These are phyloP conservation scores for Lepidium aucheri DNA, from an alignment of 345 rosid species.

Conservation along the genomic window DNA sequence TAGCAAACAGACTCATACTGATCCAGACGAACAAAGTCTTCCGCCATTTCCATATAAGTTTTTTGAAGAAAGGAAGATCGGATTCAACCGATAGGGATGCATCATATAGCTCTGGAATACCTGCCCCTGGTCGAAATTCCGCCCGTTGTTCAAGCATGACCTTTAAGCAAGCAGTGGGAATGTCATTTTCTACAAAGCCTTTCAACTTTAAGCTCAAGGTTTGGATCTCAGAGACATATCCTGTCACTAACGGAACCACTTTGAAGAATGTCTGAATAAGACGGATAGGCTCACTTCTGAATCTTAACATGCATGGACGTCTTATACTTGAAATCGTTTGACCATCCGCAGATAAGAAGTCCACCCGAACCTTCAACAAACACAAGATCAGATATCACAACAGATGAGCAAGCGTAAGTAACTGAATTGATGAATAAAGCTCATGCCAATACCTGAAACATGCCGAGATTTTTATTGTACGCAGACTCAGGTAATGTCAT, in stretches of 20 bases:
- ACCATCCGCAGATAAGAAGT: slow-evolving; percentile 53
- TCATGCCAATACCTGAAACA: slow-evolving; percentile 60
- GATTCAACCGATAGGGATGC: slow-evolving; percentile 57
- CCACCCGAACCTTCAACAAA: slow-evolving; percentile 69
- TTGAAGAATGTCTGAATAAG: slow-evolving; percentile 54
- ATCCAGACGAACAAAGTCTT: slow-evolving; percentile 69
- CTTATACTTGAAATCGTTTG: slow-evolving; percentile 49
- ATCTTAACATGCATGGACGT: slow-evolving; percentile 65
- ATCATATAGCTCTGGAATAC: slow-evolving; percentile 78
- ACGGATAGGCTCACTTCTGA: slow-evolving; percentile 69
- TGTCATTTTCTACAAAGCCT: slow-evolving; percentile 48
- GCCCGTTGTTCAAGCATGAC: slow-evolving; percentile 72
- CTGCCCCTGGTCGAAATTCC: slow-evolving; percentile 53
- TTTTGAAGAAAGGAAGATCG: slow-evolving; percentile 54
- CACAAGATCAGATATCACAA: neutral
- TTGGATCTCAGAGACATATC: slow-evolving; percentile 71
- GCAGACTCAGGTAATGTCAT: slow-evolving; percentile 66
- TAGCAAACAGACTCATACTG: slow-evolving; percentile 38
- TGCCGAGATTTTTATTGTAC: slow-evolving; percentile 75
- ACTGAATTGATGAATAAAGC: neutral
- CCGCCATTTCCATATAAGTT: slow-evolving; percentile 70
- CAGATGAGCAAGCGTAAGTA: neutral
- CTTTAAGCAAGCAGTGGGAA: slow-evolving; percentile 52
- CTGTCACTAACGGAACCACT: slow-evolving; percentile 61
- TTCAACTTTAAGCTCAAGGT: slow-evolving; percentile 47